Evolutionary conservation across 768 basidiomycete genomes (phyloP).

Genomic region (Chalciporus pseudorubinellus): DNA sequence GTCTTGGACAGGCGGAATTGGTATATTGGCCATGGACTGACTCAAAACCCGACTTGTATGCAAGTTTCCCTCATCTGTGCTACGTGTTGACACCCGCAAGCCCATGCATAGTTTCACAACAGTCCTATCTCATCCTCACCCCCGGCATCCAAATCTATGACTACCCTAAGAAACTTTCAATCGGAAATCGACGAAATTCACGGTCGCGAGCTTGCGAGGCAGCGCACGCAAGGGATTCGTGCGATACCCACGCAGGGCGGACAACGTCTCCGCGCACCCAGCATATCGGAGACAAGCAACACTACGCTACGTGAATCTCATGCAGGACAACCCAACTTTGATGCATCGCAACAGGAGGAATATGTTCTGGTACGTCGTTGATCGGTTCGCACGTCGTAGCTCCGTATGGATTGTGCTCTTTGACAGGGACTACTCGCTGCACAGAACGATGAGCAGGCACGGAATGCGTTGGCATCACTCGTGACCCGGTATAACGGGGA

Average conservation of each 20-base stretch:
- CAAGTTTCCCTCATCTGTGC: not conserved
- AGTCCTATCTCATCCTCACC: not conserved
- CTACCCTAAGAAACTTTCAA: conserved; percentile 44
- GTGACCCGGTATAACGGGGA: conserved; percentile 71
- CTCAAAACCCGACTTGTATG: not conserved
- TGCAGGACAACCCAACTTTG: not conserved
- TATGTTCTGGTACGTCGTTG: conserved; percentile 14
- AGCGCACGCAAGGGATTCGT: conserved; percentile 39
- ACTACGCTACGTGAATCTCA: not conserved
- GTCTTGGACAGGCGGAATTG: not conserved
- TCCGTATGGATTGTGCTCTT: conserved; percentile 1
- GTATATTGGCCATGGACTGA: not conserved
- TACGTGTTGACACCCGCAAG: conserved; percentile 3
- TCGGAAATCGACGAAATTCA: conserved; percentile 77
- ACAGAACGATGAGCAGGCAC: conserved; percentile 51
- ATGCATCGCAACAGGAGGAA: conserved; percentile 16
- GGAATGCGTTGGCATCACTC: conserved; percentile 62
- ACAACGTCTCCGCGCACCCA: conserved; percentile 38
- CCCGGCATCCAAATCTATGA: conserved; percentile 20
- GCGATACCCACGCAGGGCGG: conserved; percentile 18
- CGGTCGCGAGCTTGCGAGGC: conserved; percentile 61
- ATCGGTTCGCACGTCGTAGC: not conserved
- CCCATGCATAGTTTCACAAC: conserved; percentile 15
- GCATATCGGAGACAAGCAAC: not conserved
- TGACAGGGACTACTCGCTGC: conserved; percentile 43